These are phyloP conservation scores for Haplosporangium gracile DNA, from an alignment of 192 early-diverging fungal species.

Conservation along the genomic window DNA sequence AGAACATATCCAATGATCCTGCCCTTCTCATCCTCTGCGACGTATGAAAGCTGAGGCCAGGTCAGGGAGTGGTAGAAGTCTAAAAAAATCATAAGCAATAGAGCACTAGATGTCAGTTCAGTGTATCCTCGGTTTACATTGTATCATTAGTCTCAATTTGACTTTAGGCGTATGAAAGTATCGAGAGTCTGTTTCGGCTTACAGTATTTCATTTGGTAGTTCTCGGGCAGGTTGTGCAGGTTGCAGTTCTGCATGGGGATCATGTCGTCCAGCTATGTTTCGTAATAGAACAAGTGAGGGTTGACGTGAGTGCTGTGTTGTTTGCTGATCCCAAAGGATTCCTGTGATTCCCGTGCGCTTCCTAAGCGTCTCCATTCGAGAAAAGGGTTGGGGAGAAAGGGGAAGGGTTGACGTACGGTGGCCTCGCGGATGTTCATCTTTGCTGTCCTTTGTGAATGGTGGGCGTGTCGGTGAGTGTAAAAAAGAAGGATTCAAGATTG, in stretches of 20 bases:
- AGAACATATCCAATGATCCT: slow-evolving; percentile 98
- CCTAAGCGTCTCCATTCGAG: background rate
- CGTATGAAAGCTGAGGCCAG: slow-evolving; percentile 95
- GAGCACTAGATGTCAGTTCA: background rate
- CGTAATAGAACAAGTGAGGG: background rate
- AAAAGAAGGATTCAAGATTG: too few relatives aligned
- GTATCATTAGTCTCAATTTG: background rate
- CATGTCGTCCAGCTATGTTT: slow-evolving; percentile 82
- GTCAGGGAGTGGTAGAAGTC: slow-evolving; percentile 85
- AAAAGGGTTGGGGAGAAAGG: background rate
- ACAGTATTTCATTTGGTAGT: slow-evolving; percentile 99
- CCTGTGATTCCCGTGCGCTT: background rate
- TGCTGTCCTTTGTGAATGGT: background rate
- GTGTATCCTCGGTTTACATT: background rate
- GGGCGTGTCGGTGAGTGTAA: too few relatives aligned
- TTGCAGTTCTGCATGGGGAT: slow-evolving; percentile 98
- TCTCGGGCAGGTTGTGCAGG: slow-evolving; percentile 96
- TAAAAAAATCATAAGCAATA: slow-evolving; percentile 13
- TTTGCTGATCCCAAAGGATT: background rate
- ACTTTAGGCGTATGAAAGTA: background rate
- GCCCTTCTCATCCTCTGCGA: slow-evolving; percentile 93
- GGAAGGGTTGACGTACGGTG: slow-evolving; percentile 61
- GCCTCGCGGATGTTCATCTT: slow-evolving; percentile 80
- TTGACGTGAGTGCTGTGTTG: background rate
- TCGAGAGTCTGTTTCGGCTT: slow-evolving; percentile 17